A percentile compares a stretch with the other conserved stretches of the same genome.
Evolutionary conservation across 2,329 filamentous ascomycete genomes (phyloP).

Genomic region (Thielaviopsis populi): DNA sequence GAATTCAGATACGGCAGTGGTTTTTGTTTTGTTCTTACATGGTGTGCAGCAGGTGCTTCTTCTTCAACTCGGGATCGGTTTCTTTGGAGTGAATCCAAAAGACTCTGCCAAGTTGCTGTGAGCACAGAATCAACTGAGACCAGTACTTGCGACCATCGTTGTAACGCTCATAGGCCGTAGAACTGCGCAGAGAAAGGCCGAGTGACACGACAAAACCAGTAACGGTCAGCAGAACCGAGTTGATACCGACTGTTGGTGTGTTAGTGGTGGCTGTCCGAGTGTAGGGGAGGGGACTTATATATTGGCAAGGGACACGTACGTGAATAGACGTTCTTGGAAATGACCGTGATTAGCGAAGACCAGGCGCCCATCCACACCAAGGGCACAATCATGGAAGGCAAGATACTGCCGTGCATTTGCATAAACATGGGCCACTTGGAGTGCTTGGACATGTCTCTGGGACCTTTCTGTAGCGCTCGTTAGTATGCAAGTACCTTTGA

Average conservation of each 20-base stretch:
- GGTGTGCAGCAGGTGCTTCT: conserved; percentile 19
- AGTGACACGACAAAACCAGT: conserved; percentile 71
- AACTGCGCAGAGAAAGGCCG: conserved; percentile 61
- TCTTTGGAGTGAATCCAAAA: conserved; percentile 58
- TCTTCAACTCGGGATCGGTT: conserved; percentile 15
- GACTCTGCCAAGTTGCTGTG: conserved; percentile 54
- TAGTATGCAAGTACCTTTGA: background rate
- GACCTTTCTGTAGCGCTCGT: conserved; percentile 27
- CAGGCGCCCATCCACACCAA: conserved; percentile 46
- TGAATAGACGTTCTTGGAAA: conserved; percentile 31
- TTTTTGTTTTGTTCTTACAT: conserved; percentile 15
- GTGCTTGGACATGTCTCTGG: conserved; percentile 55
- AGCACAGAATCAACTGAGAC: conserved; percentile 45
- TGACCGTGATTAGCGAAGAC: conserved; percentile 48
- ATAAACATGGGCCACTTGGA: conserved; percentile 65
- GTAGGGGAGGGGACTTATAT: background rate
- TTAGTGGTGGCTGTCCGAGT: conserved; percentile 14
- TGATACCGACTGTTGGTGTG: conserved; percentile 30
- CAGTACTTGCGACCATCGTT: conserved; percentile 49
- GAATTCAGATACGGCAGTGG: too few relatives aligned
- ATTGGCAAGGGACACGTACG: conserved; percentile 5
- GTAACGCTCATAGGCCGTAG: conserved; percentile 63
- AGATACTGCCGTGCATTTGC: conserved; percentile 59
- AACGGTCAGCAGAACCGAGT: conserved; percentile 53
- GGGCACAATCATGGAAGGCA: conserved; percentile 60